Conservation (phyloP, 208 protist species). For the Zelonia costaricensis region DNA sequence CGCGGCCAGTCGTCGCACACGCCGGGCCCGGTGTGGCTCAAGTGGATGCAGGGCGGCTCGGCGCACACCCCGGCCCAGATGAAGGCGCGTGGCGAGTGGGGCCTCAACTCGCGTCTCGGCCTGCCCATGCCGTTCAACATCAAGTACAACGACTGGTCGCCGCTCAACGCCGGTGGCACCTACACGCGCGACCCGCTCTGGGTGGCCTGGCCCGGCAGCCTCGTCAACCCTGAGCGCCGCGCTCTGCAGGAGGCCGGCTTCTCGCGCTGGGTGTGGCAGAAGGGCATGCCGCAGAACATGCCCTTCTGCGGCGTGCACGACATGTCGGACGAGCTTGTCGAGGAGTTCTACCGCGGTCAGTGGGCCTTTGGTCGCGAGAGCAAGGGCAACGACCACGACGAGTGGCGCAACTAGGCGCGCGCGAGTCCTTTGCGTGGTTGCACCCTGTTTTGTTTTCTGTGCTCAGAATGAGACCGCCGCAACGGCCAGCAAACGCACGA, state of each 20-base stretch:
- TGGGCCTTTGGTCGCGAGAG: conserved; percentile 82
- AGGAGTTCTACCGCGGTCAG: conserved; percentile 91
- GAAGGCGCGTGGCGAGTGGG: conserved; percentile 87
- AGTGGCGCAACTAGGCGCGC: conserved; percentile 74
- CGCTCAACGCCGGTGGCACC: conserved; percentile 62
- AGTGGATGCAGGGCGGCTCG: conserved; percentile 82
- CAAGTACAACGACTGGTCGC: conserved; percentile 78
- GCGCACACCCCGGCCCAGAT: conserved; percentile 88
- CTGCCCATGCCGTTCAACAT: conserved; percentile 85
- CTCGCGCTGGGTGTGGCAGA: conserved; percentile 84
- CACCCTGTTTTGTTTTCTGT: too few relatives aligned
- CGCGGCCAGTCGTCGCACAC: conserved; percentile 70
- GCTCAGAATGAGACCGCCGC: too few relatives aligned
- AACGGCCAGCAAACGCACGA: too few relatives aligned
- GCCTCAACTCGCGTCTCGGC: conserved; percentile 83
- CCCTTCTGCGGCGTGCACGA: conserved; percentile 90
- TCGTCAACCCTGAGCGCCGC: conserved; percentile 81
- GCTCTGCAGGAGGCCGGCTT: conserved; percentile 84
- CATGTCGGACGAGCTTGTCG: conserved; percentile 86
- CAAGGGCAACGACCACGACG: conserved; percentile 91
- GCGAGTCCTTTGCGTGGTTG: background rate
- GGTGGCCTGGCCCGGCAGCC: conserved; percentile 61
- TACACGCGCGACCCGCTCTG: conserved; percentile 85
- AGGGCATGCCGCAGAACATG: conserved; percentile 86
- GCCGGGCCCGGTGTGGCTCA: conserved; percentile 76